Base-by-base conservation (phyloP, 2,329 filamentous ascomycete genomes). In the Exophiala xenobiotica region DNA sequence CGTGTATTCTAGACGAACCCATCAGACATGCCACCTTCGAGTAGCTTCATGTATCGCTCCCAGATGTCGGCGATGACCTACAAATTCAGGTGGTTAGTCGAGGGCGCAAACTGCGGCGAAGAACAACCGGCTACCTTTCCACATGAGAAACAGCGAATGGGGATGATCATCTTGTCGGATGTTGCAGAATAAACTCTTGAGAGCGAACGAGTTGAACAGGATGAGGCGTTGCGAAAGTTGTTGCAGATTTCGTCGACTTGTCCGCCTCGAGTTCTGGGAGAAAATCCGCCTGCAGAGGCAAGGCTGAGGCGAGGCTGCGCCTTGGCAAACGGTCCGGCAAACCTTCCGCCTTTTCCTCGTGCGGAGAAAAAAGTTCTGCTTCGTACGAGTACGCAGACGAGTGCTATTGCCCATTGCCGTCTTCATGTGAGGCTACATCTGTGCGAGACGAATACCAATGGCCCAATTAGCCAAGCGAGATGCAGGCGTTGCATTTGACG, bases 131-230 rank as follows among this genome's bases (percentile, higher is more conserved):
- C 31, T 74, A 96, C 93, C 88, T 99, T 99, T 72, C 93, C 93
- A 73, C 93, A 99, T 52, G 93, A 97, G 75, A 99, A 99, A 77
- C 93, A 99, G 63, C 93, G 90, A 61, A 99, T 89, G 2, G 93
- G 93, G 63, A 99, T 97, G 74, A 99, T 99, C 93, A 99, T 99
- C 51, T 74, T 87, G 75, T 61, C 57, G 42, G 54, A 14, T n/a
- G 14, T 37, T 12, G 29, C 4, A 11, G 29, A 6, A 33, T 12
- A 3, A 8, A 11, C 29, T 14, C n/a, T n/a, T n/a, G n/a, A n/a
- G n/a, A 33, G 29, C n/a, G 29, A 33, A 14, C 16, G 9, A 1
- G 29, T 33, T 12, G 29, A 33, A 12, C 29, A 33, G 29, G 29
- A 6, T 4, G 12, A 33, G 29, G 29, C 12, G 1, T 5, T 6